These are phyloP conservation scores for Psilocybe tampanensis DNA, from an alignment of 768 basidiomycete species.

Conservation along the genomic window DNA sequence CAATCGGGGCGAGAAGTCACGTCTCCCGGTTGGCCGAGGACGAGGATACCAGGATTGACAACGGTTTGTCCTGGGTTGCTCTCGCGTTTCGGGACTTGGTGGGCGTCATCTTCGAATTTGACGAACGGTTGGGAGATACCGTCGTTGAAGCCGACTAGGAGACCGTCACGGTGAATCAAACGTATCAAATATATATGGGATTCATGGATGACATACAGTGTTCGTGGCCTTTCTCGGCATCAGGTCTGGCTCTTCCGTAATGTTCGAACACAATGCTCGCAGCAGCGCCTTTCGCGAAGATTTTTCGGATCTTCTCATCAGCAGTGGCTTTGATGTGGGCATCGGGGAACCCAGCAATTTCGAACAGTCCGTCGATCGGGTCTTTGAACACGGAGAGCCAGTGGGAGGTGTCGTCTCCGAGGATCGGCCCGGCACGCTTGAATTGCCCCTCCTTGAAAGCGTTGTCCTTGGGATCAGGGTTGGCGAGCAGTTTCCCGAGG, in stretches of 20 bases:
- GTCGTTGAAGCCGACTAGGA: slow-evolving; percentile 1
- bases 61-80: background rate
- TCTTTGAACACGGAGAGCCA: background rate
- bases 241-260: background rate
- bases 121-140: slow-evolving; percentile 5
- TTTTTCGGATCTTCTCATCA: background rate
- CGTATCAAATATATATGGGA: background rate
- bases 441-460: background rate
- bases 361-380: background rate
- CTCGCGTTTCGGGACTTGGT: background rate
- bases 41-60: slow-evolving; percentile 26
- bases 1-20: slow-evolving; percentile 25
- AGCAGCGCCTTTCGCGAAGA: background rate
- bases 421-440: background rate
- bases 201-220: background rate
- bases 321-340: background rate
- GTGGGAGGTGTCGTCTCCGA: background rate
- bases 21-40: slow-evolving; percentile 37
- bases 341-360: background rate
- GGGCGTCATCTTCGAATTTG: background rate
- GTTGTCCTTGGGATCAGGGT: background rate
- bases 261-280: background rate
- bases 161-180: background rate
- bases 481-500: background rate
- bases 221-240: background rate